Conservation (phyloP, 129 eudicot species). For the Helichrysum umbraculigerum region DNA sequence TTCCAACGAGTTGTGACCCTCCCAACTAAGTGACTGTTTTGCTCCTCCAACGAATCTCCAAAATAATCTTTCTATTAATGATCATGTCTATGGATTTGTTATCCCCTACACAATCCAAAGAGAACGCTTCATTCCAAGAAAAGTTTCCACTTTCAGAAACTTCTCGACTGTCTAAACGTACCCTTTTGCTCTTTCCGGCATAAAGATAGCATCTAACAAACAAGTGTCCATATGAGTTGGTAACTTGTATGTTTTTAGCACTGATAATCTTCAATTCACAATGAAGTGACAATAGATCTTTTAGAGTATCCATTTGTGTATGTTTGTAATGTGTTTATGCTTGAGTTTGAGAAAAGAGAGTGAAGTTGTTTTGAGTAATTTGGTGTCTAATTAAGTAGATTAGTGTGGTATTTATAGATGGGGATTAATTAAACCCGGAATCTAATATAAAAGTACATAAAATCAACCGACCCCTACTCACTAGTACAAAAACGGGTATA, state of each 20-base stretch:
- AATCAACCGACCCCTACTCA: conserved; percentile 27
- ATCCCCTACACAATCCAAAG: conserved; percentile 58
- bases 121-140: conserved; percentile 50
- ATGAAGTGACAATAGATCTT: conserved; percentile 34
- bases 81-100: conserved; percentile 41
- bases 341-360: conserved; percentile 10
- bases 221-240: conserved; percentile 32
- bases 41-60: conserved; percentile 51
- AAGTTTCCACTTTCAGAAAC: conserved; percentile 36
- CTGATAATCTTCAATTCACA: conserved; percentile 52
- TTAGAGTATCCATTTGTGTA: conserved; percentile 38
- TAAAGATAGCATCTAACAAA: conserved; percentile 70
- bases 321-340: background rate
- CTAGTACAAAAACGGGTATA: no score
- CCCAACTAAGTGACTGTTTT: conserved; percentile 28
- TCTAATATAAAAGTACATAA: conserved; percentile 21
- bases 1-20: conserved; percentile 56
- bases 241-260: conserved; percentile 51
- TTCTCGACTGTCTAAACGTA: conserved; percentile 46
- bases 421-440: conserved; percentile 1
- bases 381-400: conserved; percentile 2
- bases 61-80: conserved; percentile 36
- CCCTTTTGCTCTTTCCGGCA: conserved; percentile 55
- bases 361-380: conserved; percentile 6
- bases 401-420: conserved; percentile 15